Conservation (phyloP, 495 filamentous ascomycete genomes). For the Cudoniella acicularis region DNA sequence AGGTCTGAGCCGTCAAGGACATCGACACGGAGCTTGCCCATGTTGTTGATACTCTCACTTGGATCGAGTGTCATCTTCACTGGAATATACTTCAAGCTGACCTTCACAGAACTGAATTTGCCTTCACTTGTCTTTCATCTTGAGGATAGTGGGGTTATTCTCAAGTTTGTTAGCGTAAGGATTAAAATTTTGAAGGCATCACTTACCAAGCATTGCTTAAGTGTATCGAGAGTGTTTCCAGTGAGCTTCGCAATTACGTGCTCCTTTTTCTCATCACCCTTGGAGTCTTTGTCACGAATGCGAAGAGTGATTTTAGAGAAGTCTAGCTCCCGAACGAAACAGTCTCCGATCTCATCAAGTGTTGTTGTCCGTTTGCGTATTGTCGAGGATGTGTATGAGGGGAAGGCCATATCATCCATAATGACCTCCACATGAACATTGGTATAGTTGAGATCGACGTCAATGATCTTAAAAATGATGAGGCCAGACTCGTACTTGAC, state of each 20-base stretch:
- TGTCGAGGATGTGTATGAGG: constrained; percentile 76
- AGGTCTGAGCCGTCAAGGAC: constrained; percentile 85
- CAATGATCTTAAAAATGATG: constrained; percentile 90
- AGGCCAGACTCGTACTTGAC: constrained; percentile 84
- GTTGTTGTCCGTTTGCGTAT: constrained; percentile 60
- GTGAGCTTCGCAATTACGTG: constrained; percentile 76
- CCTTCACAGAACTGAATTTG: constrained; percentile 73
- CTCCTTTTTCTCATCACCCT: constrained; percentile 61
- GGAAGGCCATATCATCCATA: constrained; percentile 93
- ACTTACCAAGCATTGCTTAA: constrained; percentile 80
- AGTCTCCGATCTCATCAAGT: constrained; percentile 90
- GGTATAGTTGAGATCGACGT: constrained; percentile 72
- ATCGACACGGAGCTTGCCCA: constrained; percentile 87
- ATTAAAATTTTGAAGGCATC: background rate
- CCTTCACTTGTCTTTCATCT: constrained; percentile 73
- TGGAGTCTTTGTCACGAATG: constrained; percentile 68
- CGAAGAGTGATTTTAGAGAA: constrained; percentile 90
- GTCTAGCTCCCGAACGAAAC: constrained; percentile 93
- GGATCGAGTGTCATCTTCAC: constrained; percentile 92
- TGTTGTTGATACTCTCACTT: constrained; percentile 96
- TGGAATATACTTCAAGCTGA: constrained; percentile 91
- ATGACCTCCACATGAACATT: constrained; percentile 81
- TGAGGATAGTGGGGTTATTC: constrained; percentile 85
- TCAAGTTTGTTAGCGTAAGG: constrained; percentile 31
- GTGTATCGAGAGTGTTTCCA: constrained; percentile 78